Evolutionary conservation across 495 filamentous ascomycete species (phyloP).

Genomic region (Tuber brumale): DNA sequence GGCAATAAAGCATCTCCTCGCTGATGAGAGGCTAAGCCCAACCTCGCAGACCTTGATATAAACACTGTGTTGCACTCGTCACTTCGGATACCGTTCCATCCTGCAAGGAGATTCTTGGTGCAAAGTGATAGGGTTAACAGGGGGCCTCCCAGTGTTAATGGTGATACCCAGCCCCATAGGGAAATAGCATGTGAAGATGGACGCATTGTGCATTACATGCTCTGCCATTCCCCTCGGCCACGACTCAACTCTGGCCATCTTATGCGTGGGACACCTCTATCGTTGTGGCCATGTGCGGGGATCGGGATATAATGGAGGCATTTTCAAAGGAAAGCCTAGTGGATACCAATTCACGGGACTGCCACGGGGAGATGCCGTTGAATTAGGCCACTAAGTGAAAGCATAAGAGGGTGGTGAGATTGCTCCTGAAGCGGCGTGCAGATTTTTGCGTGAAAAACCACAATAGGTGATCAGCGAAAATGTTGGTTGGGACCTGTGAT

Average conservation of each 20-base stretch:
- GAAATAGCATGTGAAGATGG: neutral
- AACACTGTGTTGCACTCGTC: no score
- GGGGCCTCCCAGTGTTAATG: neutral
- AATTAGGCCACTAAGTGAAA: neutral
- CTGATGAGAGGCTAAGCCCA: no score
- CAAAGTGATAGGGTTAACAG: neutral
- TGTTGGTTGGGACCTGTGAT: neutral
- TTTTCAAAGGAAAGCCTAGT: neutral
- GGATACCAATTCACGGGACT: neutral
- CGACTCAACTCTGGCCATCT: neutral
- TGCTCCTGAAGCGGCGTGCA: neutral
- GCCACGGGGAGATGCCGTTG: neutral
- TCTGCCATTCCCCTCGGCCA: neutral
- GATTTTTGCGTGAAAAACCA: neutral
- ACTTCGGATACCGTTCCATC: no score
- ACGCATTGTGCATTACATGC: neutral
- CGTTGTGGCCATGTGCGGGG: neutral
- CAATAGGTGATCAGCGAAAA: neutral
- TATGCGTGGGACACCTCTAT: neutral
- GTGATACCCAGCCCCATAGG: neutral
- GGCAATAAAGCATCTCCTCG: no score
- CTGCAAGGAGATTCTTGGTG: no score
- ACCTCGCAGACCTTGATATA: no score
- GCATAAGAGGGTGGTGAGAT: neutral
- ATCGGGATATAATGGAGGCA: neutral